A percentile compares a stretch with the other conserved stretches of the same genome.
Conservation (phyloP, 169 alveolate species). For the Toxoplasma gondii region DNA sequence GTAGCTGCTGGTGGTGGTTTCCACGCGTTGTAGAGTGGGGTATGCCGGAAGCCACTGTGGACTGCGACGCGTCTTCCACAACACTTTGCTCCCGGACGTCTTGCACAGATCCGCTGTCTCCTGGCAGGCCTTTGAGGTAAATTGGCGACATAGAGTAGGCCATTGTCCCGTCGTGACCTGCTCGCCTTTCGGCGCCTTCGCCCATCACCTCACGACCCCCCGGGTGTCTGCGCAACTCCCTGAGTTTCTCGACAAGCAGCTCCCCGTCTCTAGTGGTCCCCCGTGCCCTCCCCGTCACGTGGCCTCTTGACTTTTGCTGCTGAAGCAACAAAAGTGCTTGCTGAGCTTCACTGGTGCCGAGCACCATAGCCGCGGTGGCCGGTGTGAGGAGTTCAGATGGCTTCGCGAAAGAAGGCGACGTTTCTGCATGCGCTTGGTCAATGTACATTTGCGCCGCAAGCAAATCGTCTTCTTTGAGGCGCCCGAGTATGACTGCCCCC, state of each 20-base stretch:
- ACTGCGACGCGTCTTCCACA: background rate
- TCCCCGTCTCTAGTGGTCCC: too few species aligned
- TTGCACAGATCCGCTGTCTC: slow-evolving; percentile 58
- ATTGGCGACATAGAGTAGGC: slow-evolving; percentile 36
- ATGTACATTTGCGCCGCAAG: slow-evolving; percentile 23
- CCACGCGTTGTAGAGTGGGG: background rate
- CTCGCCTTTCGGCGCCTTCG: background rate
- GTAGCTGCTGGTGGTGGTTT: background rate
- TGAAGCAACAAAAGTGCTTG: slow-evolving; percentile 26
- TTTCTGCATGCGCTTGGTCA: slow-evolving; percentile 25
- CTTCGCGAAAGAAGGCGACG: slow-evolving; percentile 21
- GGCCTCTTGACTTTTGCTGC: background rate
- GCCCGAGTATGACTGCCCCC: background rate
- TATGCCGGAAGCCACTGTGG: background rate
- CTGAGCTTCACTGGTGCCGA: background rate
- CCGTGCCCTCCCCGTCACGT: background rate
- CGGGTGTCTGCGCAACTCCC: too few species aligned
- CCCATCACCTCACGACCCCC: too few species aligned
- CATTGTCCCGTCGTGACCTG: background rate
- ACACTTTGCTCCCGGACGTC: slow-evolving; percentile 30
- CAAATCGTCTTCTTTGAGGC: background rate
- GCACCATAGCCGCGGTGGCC: slow-evolving; percentile 24
- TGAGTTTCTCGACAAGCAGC: too few species aligned
- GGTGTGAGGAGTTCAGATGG: background rate
- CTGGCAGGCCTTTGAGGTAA: slow-evolving; percentile 49